phyloP scores from a whole-genome alignment of 2,329 filamentous ascomycete genomes.

The Raffaelea arxii region DNA sequence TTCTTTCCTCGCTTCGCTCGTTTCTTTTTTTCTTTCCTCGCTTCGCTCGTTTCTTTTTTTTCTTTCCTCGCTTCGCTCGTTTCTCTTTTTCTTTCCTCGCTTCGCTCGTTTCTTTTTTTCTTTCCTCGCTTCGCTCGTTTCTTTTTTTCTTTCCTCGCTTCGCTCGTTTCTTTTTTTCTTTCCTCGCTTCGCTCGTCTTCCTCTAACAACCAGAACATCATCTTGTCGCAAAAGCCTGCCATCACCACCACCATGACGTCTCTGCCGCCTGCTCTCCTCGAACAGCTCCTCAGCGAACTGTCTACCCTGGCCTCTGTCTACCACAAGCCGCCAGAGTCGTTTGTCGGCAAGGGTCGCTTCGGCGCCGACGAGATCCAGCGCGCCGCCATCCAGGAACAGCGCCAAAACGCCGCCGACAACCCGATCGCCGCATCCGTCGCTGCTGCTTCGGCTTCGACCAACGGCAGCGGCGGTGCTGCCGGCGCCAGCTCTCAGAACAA shows the following conservation, averaged over 20 bases:
- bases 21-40: neutral
- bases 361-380: slow-evolving; percentile 91
- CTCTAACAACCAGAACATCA: slow-evolving; percentile 59
- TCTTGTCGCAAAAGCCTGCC: slow-evolving; percentile 87
- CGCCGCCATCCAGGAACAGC: slow-evolving; percentile 92
- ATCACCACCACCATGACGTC: slow-evolving; percentile 92
- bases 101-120: neutral
- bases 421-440: slow-evolving; percentile 81
- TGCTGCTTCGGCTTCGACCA: slow-evolving; percentile 43
- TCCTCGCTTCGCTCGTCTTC: no score
- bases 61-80: neutral
- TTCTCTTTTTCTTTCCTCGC: neutral
- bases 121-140: neutral
- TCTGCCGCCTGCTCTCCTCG: slow-evolving; percentile 71
- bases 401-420: slow-evolving; percentile 85
- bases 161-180: neutral
- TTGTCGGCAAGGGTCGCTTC: slow-evolving; percentile 88
- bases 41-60: neutral
- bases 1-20: neutral
- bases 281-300: slow-evolving; percentile 82
- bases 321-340: slow-evolving; percentile 97
- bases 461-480: slow-evolving; percentile 30
- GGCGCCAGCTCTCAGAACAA: slow-evolving; percentile 55
- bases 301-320: slow-evolving; percentile 96
- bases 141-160: neutral